Evolutionary conservation across 192 early-diverging fungal species (phyloP), one percentile per base, ranked within the genome.

Genomic region (Coemansia sp.): DNA sequence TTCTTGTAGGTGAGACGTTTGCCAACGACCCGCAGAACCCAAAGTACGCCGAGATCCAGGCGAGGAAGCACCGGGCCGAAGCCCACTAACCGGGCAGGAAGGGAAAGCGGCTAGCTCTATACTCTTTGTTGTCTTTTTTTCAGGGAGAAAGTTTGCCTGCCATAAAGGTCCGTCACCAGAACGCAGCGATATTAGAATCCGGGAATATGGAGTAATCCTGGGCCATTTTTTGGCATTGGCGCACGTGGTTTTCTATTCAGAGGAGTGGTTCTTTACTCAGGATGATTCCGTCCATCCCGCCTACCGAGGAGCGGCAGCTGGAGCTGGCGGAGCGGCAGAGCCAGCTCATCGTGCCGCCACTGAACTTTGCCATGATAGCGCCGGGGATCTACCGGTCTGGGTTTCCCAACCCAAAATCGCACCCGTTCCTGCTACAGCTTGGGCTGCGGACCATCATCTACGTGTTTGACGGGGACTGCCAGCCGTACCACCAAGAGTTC

Each of bases 341-440:
- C 51, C 58, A 72, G 64, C 57, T 83, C 7, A 60, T 97, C 11
- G 91, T 97, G 0, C 94, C 94, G 2, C 91, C 91, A 18, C 69
- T 93, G 23, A 95, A 95, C 74, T 98, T 98, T 77, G 87, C 87
- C 20, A 89, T 96, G 84, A 89, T 98, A 6, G 84, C 85, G 4
- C 81, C 85, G 10, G 91, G 91, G 8, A 83, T 98, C 23, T 98
- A 97, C 72, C 79, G 96, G 5, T 93, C 91, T 3, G 96, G 92
- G 14, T 90, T 87, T 55, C 96, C 96, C 5, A 93, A 91, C 64
- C 76, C 80, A 33, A 87, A 87, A 50, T 94, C 91, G 60, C 90
- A 89, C 58, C 84, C 88, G 6, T 98, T 98, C 60, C 76, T 98
- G 29, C 63, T 86, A 21, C 89, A 87, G 50, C 79, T 96, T 7